Evolutionary conservation across 495 filamentous ascomycete species (phyloP).

Genomic region (Lineolata rhizophorae): DNA sequence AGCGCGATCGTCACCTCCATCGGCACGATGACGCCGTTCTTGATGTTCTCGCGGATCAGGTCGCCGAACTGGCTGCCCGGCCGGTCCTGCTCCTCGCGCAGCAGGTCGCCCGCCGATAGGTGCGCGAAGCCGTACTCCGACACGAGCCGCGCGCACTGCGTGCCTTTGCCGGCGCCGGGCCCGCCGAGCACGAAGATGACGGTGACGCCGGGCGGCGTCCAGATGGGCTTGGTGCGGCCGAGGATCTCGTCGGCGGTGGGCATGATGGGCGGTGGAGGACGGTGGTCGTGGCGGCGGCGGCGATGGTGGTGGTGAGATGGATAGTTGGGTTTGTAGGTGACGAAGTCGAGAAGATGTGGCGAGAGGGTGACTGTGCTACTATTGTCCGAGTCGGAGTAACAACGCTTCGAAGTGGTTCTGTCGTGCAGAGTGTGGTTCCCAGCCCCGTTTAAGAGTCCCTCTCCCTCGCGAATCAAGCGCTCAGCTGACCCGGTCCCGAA

Average conservation of each 20-base stretch:
- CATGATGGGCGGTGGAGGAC: slow-evolving; percentile 5
- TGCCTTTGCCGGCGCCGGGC: slow-evolving; percentile 60
- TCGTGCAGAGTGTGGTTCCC: too few species aligned
- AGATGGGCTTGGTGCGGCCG: slow-evolving; percentile 41
- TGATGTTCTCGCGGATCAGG: slow-evolving; percentile 77
- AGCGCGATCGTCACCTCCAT: slow-evolving; percentile 96
- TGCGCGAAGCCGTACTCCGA: slow-evolving; percentile 81
- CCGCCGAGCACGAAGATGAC: slow-evolving; percentile 77
- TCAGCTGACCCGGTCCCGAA: too few species aligned
- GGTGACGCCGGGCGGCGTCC: slow-evolving; percentile 56
- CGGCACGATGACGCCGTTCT: slow-evolving; percentile 82
- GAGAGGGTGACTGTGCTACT: too few species aligned
- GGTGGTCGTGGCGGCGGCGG: slow-evolving; percentile 7
- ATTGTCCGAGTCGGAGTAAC: too few species aligned
- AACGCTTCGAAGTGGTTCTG: too few species aligned
- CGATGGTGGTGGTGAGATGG: slow-evolving; percentile 5
- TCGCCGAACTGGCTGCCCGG: slow-evolving; percentile 67
- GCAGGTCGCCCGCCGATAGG: slow-evolving; percentile 78
- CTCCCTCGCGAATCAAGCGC: too few species aligned
- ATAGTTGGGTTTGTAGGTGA: slow-evolving; percentile 5
- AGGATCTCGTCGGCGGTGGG: slow-evolving; percentile 30
- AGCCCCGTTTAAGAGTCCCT: too few species aligned
- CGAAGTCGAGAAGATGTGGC: too few species aligned
- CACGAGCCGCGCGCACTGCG: slow-evolving; percentile 77
- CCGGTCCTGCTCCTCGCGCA: slow-evolving; percentile 81